Evolutionary conservation across 179 eudicot genomes (phyloP), one percentile per base, ranked within the genome.

Genomic region (Drosera spatulata): DNA sequence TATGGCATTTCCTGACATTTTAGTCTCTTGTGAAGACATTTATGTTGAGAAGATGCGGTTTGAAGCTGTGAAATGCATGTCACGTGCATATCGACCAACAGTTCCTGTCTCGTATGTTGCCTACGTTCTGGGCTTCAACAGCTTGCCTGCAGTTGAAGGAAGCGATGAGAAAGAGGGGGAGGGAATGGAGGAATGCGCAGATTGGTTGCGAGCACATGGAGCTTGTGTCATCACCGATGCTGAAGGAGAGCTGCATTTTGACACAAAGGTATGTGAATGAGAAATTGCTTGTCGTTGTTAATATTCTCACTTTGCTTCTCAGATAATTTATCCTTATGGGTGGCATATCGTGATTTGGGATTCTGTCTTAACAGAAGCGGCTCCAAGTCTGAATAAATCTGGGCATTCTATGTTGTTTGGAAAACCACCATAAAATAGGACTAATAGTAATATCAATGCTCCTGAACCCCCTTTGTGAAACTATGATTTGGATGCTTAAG

Each of bases 121-220:
- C 61, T 84, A 80, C 68, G 80, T 86, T 60, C 70, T 91, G 71
- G 95, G 98, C 53, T 91, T 91, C 74, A 69, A 61, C 60, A 75
- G 63, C 70, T 55, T 59, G 61, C 67, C 80, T 68, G 64, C 73
- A 58, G 62, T 58, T 62, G 91, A 79, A 62, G 73, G 73, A 59
- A 68, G 56, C 63, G 84, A 79, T 56, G 87, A 76, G 65, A 80
- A 67, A 64, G 88, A 83, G 38, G 53, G 67, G 14, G 91, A 83
- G 70, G 87, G 88, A 55, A 60, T 80, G 63, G 96, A 87, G 53
- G 97, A 88, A 64, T 91, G 98, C 73, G 61, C 73, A 53, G 96
- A 88, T 64, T 91, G 98, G 98, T 75, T 91, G 70, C 88, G 82
- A 74, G 91, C 96, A 41, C 98, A 91, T 71, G 96, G 98, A 62